A percentile compares a stretch with the other conserved stretches of the same genome.
These are phyloP conservation scores for Sugiyamaella marilandica DNA, from an alignment of 805 yeast species.

Conservation along the genomic window DNA sequence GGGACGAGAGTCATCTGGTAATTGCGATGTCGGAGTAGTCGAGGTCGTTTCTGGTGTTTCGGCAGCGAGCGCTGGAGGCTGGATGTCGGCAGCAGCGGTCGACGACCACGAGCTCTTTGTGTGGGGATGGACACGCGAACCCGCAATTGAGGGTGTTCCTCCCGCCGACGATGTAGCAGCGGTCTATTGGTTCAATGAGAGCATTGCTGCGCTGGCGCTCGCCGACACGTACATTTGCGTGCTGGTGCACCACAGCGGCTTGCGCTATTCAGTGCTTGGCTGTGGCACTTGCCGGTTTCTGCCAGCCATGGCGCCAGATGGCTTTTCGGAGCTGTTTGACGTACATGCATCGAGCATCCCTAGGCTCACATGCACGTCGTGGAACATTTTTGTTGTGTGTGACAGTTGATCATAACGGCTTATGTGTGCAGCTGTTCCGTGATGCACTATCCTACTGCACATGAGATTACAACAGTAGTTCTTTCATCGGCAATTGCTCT, in stretches of 20 bases:
- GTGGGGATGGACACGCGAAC: not conserved
- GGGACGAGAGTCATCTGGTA: not conserved
- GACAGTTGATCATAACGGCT: too few relatives aligned
- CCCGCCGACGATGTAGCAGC: not conserved
- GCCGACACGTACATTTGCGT: not conserved
- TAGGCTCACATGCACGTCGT: too few relatives aligned
- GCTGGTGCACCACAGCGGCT: not conserved
- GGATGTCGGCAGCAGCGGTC: not conserved
- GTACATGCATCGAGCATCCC: too few relatives aligned
- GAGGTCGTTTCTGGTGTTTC: not conserved
- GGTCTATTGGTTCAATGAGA: not conserved
- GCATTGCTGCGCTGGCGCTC: not conserved
- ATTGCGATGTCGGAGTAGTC: not conserved
- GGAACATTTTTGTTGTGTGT: too few relatives aligned
- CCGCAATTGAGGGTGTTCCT: not conserved
- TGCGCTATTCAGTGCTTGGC: too few relatives aligned
- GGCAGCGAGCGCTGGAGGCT: not conserved
- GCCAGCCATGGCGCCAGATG: too few relatives aligned
- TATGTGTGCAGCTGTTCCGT: too few relatives aligned
- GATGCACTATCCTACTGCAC: too few relatives aligned
- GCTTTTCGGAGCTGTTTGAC: too few relatives aligned
- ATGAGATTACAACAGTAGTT: too few relatives aligned
- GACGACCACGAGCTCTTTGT: not conserved
- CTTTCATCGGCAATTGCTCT: too few relatives aligned
- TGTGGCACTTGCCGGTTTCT: too few relatives aligned